Evolutionary conservation across 192 early-diverging fungal species (phyloP).

Genomic region (Coemansia sp.): DNA sequence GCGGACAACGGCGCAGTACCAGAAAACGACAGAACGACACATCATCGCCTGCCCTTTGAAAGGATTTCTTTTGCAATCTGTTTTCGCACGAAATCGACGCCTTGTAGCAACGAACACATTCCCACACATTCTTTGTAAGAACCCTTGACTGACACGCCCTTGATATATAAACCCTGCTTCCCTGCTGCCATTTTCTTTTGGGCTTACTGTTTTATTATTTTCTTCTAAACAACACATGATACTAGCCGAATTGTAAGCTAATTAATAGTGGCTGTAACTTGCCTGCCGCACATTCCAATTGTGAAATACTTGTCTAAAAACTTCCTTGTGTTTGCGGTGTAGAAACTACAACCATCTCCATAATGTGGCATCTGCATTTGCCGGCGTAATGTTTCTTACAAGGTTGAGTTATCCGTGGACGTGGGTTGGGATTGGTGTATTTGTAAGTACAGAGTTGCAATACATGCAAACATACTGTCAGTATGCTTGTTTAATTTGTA

Average conservation of each 20-base stretch:
- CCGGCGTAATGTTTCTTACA: neutral
- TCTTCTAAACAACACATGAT: neutral
- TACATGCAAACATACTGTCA: neutral
- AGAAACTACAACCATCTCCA: neutral
- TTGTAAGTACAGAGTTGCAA: neutral
- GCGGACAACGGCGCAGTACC: neutral
- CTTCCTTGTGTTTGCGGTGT: neutral
- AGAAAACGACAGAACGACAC: neutral
- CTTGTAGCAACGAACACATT: neutral
- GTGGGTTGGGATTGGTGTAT: neutral
- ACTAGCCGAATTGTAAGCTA: too few species aligned
- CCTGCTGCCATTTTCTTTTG: neutral
- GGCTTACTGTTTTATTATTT: neutral
- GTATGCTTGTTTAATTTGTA: neutral
- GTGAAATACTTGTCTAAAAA: neutral
- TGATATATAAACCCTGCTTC: neutral
- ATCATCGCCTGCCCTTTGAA: neutral
- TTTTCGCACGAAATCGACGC: neutral
- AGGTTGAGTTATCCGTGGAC: neutral
- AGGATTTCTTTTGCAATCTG: neutral
- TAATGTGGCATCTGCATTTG: neutral
- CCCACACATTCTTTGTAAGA: neutral
- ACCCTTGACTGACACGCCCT: neutral
- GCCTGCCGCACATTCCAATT: too few species aligned
- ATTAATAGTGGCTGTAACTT: too few species aligned